Conservation (phyloP, 2,329 filamentous ascomycete genomes). For the Hymenoscyphus fructigenus region DNA sequence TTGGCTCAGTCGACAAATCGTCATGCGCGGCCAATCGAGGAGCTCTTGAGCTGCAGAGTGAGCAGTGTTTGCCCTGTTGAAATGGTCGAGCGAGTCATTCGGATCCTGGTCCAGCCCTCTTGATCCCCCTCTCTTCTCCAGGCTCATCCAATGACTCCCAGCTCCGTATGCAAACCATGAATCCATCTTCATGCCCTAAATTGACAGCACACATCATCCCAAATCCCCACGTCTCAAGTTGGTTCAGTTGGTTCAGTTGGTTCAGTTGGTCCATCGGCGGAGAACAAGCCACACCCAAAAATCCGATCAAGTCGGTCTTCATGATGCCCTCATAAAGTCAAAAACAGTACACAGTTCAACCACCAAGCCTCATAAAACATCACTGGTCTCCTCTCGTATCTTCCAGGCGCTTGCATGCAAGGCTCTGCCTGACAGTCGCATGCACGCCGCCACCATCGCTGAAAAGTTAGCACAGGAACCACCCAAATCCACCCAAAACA, state of each 20-base stretch:
- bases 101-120: background rate
- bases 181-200: slow-evolving; percentile 1
- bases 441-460: slow-evolving; percentile 3
- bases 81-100: no score
- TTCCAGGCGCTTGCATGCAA: slow-evolving; percentile 1
- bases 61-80: no score
- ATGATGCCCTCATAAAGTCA: background rate
- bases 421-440: background rate
- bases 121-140: background rate
- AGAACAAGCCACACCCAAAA: background rate
- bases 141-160: background rate
- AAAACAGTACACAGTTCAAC: no score
- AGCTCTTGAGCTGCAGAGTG: background rate
- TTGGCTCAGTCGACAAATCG: background rate
- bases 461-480: background rate
- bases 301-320: background rate
- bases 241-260: background rate
- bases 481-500: background rate
- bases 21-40: background rate
- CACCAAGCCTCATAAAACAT: no score
- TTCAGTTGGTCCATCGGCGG: background rate
- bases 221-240: no score
- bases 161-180: background rate
- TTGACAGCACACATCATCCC: background rate
- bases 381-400: background rate